phyloP scores from a whole-genome alignment of 148 eudicot species.

The Oxyria digyna region DNA sequence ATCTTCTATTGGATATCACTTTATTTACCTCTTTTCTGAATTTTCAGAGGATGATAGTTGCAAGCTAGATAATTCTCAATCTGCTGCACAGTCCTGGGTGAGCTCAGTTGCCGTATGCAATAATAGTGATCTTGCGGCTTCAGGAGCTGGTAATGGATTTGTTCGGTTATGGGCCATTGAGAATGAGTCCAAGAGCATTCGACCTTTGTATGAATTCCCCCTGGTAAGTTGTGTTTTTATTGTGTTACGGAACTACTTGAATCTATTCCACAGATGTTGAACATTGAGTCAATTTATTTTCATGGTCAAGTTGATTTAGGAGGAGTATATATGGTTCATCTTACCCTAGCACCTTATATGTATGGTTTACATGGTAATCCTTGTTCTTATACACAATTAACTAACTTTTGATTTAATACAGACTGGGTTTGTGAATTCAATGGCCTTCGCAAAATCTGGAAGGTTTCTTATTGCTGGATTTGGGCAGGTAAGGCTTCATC shows the following conservation, averaged over 20 bases:
- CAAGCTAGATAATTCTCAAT: constrained; percentile 18
- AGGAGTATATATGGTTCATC: not conserved
- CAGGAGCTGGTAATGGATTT: constrained; percentile 90
- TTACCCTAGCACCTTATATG: too few relatives aligned
- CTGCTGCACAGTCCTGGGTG: constrained; percentile 75
- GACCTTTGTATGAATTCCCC: constrained; percentile 69
- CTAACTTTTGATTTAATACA: constrained; percentile 13
- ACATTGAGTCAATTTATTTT: not conserved
- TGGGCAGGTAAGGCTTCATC: constrained; percentile 58
- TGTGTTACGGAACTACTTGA: not conserved
- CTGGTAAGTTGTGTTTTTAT: constrained; percentile 36
- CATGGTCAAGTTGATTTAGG: not conserved
- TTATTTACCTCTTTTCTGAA: not conserved
- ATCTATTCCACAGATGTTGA: not conserved
- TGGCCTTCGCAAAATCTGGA: constrained; percentile 95
- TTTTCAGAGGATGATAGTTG: constrained; percentile 29
- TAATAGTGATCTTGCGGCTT: constrained; percentile 91
- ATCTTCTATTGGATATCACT: too few relatives aligned
- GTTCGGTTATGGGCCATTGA: constrained; percentile 80
- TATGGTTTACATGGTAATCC: too few relatives aligned
- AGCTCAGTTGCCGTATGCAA: constrained; percentile 71
- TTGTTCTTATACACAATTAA: too few relatives aligned
- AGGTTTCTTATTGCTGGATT: constrained; percentile 83
- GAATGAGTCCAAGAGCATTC: constrained; percentile 58
- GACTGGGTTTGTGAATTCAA: constrained; percentile 80